phyloP scores from a whole-genome alignment of 495 filamentous ascomycete species.

The Lasiosphaeria hispida region DNA sequence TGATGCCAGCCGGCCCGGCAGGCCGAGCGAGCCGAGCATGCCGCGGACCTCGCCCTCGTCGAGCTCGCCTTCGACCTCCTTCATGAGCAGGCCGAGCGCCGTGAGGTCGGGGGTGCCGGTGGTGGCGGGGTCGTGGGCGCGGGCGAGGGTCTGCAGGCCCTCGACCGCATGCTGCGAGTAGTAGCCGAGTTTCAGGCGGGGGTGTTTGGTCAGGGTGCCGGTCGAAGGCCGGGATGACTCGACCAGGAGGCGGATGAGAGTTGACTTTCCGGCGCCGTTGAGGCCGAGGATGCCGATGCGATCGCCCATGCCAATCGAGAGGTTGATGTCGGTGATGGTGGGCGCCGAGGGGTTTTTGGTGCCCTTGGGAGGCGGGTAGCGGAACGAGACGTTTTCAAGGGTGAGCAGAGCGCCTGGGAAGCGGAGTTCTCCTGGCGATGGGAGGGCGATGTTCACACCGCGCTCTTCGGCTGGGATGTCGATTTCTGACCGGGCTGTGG shows the following conservation, averaged over 20 bases:
- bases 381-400: constrained; percentile 62
- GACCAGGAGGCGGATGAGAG: constrained; percentile 59
- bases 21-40: constrained; percentile 61
- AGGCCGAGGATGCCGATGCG: constrained; percentile 70
- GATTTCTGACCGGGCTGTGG: constrained; percentile 58
- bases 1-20: constrained; percentile 62
- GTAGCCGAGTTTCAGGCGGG: constrained; percentile 65
- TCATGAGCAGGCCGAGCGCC: constrained; percentile 57
- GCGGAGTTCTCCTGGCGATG: constrained; percentile 61
- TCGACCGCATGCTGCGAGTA: constrained; percentile 79
- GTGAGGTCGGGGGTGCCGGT: constrained; percentile 45
- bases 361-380: constrained; percentile 41
- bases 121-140: constrained; percentile 26
- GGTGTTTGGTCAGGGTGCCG: constrained; percentile 60
- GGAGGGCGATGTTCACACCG: constrained; percentile 54
- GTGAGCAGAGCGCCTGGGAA: constrained; percentile 72
- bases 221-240: constrained; percentile 42
- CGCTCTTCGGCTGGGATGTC: constrained; percentile 67
- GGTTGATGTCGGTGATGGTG: constrained; percentile 54
- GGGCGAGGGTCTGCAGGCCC: constrained; percentile 49
- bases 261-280: constrained; percentile 75
- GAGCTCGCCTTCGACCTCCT: constrained; percentile 43
- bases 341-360: constrained; percentile 9
- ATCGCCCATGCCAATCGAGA: constrained; percentile 66
- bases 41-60: constrained; percentile 62